Conservation (phyloP, 495 filamentous ascomycete species). For the Aspergillus sparsus region DNA sequence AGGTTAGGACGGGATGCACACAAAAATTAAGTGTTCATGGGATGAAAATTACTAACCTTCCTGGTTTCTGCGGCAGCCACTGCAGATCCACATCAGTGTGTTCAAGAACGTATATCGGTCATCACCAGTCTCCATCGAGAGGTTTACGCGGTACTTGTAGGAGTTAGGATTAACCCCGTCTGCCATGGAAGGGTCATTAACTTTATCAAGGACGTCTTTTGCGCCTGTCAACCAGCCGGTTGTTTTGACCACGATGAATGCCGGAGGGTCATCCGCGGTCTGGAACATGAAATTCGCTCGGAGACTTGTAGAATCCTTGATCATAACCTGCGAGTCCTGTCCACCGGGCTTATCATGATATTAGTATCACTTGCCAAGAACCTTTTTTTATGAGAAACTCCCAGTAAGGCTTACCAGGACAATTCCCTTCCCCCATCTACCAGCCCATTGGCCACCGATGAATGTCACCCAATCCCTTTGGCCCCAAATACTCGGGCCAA, state of each 20-base stretch:
- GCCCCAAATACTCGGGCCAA: slow-evolving; percentile 56
- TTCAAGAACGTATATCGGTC: slow-evolving; percentile 63
- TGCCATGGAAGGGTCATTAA: slow-evolving; percentile 51
- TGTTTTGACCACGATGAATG: slow-evolving; percentile 60
- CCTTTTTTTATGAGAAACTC: not conserved
- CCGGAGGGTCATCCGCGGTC: slow-evolving; percentile 59
- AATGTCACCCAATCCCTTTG: slow-evolving; percentile 60
- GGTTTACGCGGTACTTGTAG: slow-evolving; percentile 58
- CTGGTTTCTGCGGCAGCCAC: slow-evolving; percentile 57
- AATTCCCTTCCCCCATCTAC: slow-evolving; percentile 59
- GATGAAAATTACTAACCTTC: slow-evolving; percentile 43
- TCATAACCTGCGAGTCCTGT: slow-evolving; percentile 60
- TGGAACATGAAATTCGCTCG: slow-evolving; percentile 57
- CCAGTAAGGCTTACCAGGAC: slow-evolving; percentile 52
- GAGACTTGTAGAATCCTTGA: slow-evolving; percentile 56
- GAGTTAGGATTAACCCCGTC: slow-evolving; percentile 57
- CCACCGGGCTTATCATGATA: slow-evolving; percentile 52
- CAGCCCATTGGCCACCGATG: slow-evolving; percentile 60
- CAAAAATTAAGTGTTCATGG: no score
- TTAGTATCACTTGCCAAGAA: not conserved
- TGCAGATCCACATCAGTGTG: slow-evolving; percentile 62
- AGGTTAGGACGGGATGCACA: not conserved
- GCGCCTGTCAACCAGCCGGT: slow-evolving; percentile 60
- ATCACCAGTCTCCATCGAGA: slow-evolving; percentile 62
- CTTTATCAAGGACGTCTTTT: slow-evolving; percentile 58